Evolutionary conservation across 208 protist species (phyloP).

Genomic region (Trypanosoma avium): DNA sequence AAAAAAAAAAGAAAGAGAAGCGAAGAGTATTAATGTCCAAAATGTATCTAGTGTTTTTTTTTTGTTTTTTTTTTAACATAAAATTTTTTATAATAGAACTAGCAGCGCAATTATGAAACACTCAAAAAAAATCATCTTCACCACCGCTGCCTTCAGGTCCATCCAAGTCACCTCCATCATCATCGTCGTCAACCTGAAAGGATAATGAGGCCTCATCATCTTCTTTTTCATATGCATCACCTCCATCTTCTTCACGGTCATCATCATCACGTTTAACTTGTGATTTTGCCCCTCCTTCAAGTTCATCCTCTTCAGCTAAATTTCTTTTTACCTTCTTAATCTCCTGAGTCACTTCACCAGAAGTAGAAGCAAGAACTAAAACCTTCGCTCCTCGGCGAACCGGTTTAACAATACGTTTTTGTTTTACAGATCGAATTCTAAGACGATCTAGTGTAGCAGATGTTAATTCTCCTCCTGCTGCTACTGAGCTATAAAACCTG

Average conservation of each 20-base stretch:
- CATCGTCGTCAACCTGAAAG: conserved; percentile 62
- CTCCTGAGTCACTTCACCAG: conserved; percentile 5
- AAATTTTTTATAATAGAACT: neutral
- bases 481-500: conserved; percentile 25
- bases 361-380: conserved; percentile 29
- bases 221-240: conserved; percentile 42
- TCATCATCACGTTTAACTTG: conserved; percentile 15
- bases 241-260: conserved; percentile 30
- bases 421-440: conserved; percentile 41
- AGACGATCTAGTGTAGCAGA: conserved; percentile 30
- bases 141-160: conserved; percentile 38
- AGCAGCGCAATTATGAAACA: too few species aligned
- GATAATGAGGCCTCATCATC: conserved; percentile 50
- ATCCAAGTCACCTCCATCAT: conserved; percentile 48
- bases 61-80: neutral
- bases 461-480: conserved; percentile 13
- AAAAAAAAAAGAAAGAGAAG: conserved; percentile 13
- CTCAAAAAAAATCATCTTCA: conserved; percentile 47
- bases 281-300: neutral
- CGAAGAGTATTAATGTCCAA: conserved; percentile 7
- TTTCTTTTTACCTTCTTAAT: conserved; percentile 4
- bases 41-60: neutral
- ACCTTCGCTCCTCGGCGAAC: conserved; percentile 73
- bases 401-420: conserved; percentile 48
- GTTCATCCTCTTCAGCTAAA: conserved; percentile 22